phyloP scores from a whole-genome alignment of 257 asterid species.

The Solanum pinnatisectum region DNA sequence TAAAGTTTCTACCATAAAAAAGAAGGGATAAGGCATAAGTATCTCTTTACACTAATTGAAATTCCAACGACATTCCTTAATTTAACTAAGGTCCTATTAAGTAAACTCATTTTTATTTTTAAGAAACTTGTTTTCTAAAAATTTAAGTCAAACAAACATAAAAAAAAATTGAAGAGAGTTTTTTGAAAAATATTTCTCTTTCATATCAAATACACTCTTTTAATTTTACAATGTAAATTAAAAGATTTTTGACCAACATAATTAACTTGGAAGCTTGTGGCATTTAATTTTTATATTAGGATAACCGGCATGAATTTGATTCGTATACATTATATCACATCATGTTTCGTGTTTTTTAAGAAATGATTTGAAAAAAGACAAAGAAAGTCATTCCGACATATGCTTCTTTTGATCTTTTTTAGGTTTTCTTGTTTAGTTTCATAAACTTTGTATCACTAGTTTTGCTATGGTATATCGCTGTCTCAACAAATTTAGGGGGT shows the following conservation, averaged over 20 bases:
- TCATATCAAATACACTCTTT: background rate
- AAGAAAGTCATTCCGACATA: background rate
- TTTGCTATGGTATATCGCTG: too few relatives aligned
- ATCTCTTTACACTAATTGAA: too few relatives aligned
- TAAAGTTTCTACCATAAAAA: too few relatives aligned
- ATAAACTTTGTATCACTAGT: too few relatives aligned
- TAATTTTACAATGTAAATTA: background rate
- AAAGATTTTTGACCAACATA: background rate
- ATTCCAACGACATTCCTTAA: too few relatives aligned
- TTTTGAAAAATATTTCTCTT: background rate
- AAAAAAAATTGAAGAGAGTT: too few relatives aligned
- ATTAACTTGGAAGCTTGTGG: background rate
- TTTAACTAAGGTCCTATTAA: too few relatives aligned
- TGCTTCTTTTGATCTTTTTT: background rate
- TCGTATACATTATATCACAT: background rate
- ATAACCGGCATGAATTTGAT: background rate
- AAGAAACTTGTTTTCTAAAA: background rate
- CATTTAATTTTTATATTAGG: background rate
- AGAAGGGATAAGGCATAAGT: too few relatives aligned
- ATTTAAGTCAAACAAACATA: background rate
- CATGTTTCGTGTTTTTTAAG: background rate
- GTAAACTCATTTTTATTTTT: background rate
- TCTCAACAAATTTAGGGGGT: too few relatives aligned
- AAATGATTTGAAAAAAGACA: background rate
- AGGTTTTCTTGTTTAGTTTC: background rate